A percentile compares a stretch with the other conserved stretches of the same genome.
phyloP scores from a whole-genome alignment of 371 early-diverging fungal species.

The Apophysomyces ossiformis region DNA sequence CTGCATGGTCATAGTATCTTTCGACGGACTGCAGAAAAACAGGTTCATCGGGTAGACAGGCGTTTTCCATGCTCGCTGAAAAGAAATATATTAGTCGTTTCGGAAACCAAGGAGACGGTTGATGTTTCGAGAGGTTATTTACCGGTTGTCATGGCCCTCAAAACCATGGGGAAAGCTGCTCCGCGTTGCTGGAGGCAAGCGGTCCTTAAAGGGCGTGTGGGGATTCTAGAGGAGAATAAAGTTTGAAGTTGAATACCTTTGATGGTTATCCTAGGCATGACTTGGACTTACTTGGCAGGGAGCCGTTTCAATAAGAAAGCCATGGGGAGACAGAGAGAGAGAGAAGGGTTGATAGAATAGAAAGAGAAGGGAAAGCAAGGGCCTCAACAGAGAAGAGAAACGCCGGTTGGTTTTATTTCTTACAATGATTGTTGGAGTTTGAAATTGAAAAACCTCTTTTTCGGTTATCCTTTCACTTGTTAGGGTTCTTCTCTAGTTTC shows the following conservation, averaged over 20 bases:
- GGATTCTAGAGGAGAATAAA: not conserved
- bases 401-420: constrained; percentile 1
- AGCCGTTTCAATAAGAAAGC: constrained; percentile 4
- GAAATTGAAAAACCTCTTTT: not conserved
- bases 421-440: not conserved
- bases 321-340: not conserved
- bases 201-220: not conserved
- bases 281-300: not conserved
- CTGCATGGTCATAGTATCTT: constrained; percentile 79
- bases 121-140: constrained; percentile 6
- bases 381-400: no score
- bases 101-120: not conserved
- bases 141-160: constrained; percentile 35
- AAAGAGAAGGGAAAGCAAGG: not conserved
- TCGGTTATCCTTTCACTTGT: not conserved
- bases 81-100: no score
- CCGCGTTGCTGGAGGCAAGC: constrained; percentile 5
- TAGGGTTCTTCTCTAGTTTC: not conserved
- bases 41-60: constrained; percentile 76
- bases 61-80: constrained; percentile 62
- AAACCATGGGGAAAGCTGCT: constrained; percentile 21
- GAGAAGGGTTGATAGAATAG: not conserved
- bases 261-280: no score
- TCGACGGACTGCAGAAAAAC: constrained; percentile 82
- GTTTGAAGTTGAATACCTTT: no score